Evolutionary conservation across 176 grass and related monocot species (phyloP), one percentile per base, ranked within the genome.

Genomic region (Oryza glumipatula): DNA sequence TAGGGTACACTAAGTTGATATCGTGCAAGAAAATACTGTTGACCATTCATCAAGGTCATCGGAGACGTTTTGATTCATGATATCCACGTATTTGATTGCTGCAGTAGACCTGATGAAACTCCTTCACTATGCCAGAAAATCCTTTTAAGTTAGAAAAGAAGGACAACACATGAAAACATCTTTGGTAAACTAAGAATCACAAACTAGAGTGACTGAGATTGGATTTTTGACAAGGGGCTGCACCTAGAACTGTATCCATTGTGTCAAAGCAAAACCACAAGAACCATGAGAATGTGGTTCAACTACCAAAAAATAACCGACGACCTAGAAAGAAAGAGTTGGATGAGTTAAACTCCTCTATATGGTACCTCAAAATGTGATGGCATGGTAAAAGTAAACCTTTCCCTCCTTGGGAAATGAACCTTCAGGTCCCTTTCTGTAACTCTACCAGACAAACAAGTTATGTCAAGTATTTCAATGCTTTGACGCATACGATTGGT

Each of bases 201-300:
- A 52, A 28, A 74, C 46, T 47, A 72, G 77, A 92, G 46, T 46
- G 80, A 81, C 51, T 68, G 81, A 71, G 81, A 76, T 93, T 78
- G 33, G 87, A 74, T 93, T 84, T 54, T 89, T 93, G 76, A 93
- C 21, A 93, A 14, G 70, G 80, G 1, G 78, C 54, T 49, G 91
- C 80, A 81, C 78, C 87, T 74, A 76, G 64, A 51, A 93, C 17
- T 58, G 52, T 58, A 21, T 8, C 5, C 52, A 21, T 19, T 58
- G 52, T 19, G 52, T 58, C 52, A 58, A 92, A 49, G 82, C 75
- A 92, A 89, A 92, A 54, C 87, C 83, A 73, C 69, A 83, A 65
- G 48, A 74, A 83, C 26, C 83, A 76, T 16, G 83, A 4, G 14
- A 51, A 51, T 13, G 4, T 16, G 48, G 4, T 70, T 89, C 80